phyloP scores from a whole-genome alignment of 116 monocot species.

The Zostera marina region DNA sequence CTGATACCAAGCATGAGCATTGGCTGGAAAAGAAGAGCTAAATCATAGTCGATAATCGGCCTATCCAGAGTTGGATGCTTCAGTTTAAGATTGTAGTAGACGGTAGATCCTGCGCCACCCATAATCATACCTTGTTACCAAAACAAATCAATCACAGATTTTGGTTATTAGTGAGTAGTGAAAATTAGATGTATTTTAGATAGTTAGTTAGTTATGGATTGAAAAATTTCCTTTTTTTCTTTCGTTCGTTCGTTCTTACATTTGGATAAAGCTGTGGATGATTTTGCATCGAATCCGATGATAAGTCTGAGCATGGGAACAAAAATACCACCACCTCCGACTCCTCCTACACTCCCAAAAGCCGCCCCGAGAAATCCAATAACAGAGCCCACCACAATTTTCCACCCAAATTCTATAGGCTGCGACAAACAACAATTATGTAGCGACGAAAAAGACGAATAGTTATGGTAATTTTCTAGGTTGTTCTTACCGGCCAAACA shows the following conservation, averaged over 20 bases:
- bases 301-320: constrained; percentile 83
- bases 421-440: constrained; percentile 6
- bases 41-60: constrained; percentile 81
- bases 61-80: constrained; percentile 67
- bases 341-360: constrained; percentile 79
- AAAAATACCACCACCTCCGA: constrained; percentile 76
- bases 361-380: constrained; percentile 77
- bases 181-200: too few relatives aligned
- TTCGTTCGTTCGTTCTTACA: constrained; percentile 21
- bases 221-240: too few relatives aligned
- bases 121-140: constrained; percentile 65
- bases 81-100: constrained; percentile 73
- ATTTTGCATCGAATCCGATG: constrained; percentile 83
- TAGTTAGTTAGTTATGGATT: too few relatives aligned
- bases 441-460: too few relatives aligned
- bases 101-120: constrained; percentile 81
- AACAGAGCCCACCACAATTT: constrained; percentile 54
- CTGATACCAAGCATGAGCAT: constrained; percentile 94
- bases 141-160: too few relatives aligned
- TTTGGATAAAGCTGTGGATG: constrained; percentile 76
- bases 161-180: too few relatives aligned
- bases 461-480: too few relatives aligned
- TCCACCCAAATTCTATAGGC: constrained; percentile 66
- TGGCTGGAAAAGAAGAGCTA: constrained; percentile 74
- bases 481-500: constrained; percentile 60